These are phyloP conservation scores for Cicer judaicum DNA, from an alignment of 306 rosid species.

Conservation along the genomic window DNA sequence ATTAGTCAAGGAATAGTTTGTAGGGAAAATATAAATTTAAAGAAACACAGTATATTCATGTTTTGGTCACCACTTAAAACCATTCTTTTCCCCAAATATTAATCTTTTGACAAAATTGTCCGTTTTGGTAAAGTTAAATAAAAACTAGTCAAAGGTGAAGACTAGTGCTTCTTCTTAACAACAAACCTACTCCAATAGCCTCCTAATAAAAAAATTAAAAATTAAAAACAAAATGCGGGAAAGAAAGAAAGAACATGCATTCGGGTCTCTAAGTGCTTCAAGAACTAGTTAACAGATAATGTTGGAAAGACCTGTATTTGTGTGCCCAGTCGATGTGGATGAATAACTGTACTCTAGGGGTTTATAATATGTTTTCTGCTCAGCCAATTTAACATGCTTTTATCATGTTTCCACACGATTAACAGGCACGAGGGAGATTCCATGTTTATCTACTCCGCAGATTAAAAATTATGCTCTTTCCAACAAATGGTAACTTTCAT, in stretches of 20 bases:
- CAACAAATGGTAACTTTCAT: constrained; percentile 28
- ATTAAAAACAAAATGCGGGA: neutral
- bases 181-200: neutral
- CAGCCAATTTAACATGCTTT: neutral
- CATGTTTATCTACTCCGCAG: constrained; percentile 7
- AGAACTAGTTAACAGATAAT: neutral
- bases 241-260: neutral
- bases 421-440: neutral
- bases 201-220: neutral
- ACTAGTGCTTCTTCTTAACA: neutral
- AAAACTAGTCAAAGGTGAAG: neutral
- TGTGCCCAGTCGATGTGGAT: neutral
- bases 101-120: neutral
- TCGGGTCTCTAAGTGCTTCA: neutral
- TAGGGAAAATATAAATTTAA: neutral
- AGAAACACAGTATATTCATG: neutral
- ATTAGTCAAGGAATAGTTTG: neutral
- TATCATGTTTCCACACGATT: neutral
- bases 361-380: neutral
- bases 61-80: neutral
- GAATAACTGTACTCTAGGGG: neutral
- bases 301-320: neutral
- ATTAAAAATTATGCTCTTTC: neutral
- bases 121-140: neutral
- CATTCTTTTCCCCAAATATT: neutral